phyloP scores from a whole-genome alignment of 2,329 filamentous ascomycete genomes.

The Xylaria sp. region DNA sequence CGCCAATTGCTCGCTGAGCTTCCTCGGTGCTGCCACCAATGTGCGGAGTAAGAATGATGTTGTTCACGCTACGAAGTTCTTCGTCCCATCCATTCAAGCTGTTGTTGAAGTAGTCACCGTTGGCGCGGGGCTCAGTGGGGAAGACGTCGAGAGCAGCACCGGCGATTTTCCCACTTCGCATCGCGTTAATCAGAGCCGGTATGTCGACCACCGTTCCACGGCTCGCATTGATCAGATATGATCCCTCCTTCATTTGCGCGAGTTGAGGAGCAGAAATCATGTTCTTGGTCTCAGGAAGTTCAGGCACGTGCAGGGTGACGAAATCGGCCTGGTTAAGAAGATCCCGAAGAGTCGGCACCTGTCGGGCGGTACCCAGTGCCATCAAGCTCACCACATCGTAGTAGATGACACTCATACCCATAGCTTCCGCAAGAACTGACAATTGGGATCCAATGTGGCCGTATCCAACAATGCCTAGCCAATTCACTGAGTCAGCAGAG shows the following conservation, averaged over 20 bases:
- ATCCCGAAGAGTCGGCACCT: slow-evolving; percentile 77
- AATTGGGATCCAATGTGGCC: slow-evolving; percentile 97
- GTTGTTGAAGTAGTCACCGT: slow-evolving; percentile 93
- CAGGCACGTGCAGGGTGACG: slow-evolving; percentile 92
- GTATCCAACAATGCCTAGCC: slow-evolving; percentile 86
- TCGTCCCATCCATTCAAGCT: slow-evolving; percentile 83
- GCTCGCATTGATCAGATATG: slow-evolving; percentile 95
- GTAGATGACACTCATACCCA: slow-evolving; percentile 98
- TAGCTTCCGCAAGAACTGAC: slow-evolving; percentile 92
- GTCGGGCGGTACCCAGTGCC: slow-evolving; percentile 85
- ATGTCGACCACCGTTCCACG: slow-evolving; percentile 95
- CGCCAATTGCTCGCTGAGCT: slow-evolving; percentile 92
- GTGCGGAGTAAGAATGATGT: slow-evolving; percentile 94
- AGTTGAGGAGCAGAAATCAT: slow-evolving; percentile 85
- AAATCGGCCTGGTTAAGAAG: slow-evolving; percentile 86
- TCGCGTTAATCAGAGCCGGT: slow-evolving; percentile 84
- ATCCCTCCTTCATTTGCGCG: slow-evolving; percentile 86
- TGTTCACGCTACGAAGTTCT: slow-evolving; percentile 83
- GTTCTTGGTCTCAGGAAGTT: slow-evolving; percentile 88
- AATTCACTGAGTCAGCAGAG: slow-evolving; percentile 13
- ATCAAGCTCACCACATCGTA: slow-evolving; percentile 95
- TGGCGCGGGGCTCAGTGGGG: slow-evolving; percentile 89
- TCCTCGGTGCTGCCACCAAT: slow-evolving; percentile 98
- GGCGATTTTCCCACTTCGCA: slow-evolving; percentile 83
- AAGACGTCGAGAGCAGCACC: slow-evolving; percentile 97